Evolutionary conservation across 75 land plant species (phyloP).

Genomic region (Larix kaempferi): DNA sequence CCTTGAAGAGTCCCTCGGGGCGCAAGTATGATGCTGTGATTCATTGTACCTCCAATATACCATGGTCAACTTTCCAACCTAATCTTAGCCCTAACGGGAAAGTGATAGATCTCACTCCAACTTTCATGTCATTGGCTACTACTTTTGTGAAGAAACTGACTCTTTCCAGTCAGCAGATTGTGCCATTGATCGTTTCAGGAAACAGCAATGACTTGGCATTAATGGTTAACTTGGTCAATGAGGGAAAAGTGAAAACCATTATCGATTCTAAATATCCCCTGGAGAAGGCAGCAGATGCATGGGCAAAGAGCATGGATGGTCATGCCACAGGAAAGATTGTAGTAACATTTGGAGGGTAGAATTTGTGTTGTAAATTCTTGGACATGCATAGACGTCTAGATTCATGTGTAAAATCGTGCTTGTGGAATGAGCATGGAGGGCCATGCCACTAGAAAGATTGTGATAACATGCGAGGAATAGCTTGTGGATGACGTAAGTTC

Average conservation of each 20-base stretch:
- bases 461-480: too few species aligned
- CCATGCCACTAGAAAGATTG: not conserved
- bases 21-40: slow-evolving; percentile 62
- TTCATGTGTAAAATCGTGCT: not conserved
- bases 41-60: slow-evolving; percentile 49
- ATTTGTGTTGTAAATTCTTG: not conserved
- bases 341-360: slow-evolving; percentile 10
- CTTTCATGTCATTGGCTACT: slow-evolving; percentile 14
- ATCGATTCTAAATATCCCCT: slow-evolving; percentile 46
- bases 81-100: slow-evolving; percentile 50
- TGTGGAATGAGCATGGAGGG: not conserved
- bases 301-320: slow-evolving; percentile 58
- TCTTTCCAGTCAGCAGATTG: slow-evolving; percentile 52
- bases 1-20: slow-evolving; percentile 52
- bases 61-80: slow-evolving; percentile 58
- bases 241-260: slow-evolving; percentile 49
- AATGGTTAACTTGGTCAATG: slow-evolving; percentile 34
- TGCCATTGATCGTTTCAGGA: slow-evolving; percentile 32
- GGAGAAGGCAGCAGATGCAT: slow-evolving; percentile 52
- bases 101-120: slow-evolving; percentile 71
- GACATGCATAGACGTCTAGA: not conserved
- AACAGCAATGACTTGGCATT: slow-evolving; percentile 33
- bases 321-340: slow-evolving; percentile 70
- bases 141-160: slow-evolving; percentile 41
- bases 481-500: too few species aligned